These are phyloP conservation scores for Exophiala phaeomuriformis DNA, from an alignment of 2,329 filamentous ascomycete genomes.

Conservation along the genomic window DNA sequence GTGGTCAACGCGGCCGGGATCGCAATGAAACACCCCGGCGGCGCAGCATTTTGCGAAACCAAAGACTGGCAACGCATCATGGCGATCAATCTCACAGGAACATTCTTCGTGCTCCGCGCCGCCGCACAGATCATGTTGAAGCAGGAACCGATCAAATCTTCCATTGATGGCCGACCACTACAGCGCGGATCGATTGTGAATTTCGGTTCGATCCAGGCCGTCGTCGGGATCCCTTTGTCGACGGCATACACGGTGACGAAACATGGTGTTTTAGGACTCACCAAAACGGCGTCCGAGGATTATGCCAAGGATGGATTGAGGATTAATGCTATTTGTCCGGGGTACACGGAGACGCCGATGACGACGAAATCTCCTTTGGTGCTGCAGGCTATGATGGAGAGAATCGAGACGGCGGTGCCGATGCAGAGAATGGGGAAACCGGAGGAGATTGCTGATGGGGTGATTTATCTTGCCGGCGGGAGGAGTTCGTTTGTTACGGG, in stretches of 20 bases:
- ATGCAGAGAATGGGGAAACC: conserved; percentile 47
- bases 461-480: conserved; percentile 60
- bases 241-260: conserved; percentile 42
- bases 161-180: conserved; percentile 29
- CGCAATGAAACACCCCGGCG: conserved; percentile 27
- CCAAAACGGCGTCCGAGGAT: conserved; percentile 50
- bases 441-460: conserved; percentile 52
- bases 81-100: conserved; percentile 40
- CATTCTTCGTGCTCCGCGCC: conserved; percentile 38
- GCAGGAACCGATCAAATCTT: conserved; percentile 37
- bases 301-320: conserved; percentile 40
- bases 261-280: conserved; percentile 52
- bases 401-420: conserved; percentile 39
- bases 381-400: conserved; percentile 28
- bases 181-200: conserved; percentile 47
- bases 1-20: conserved; percentile 28
- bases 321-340: conserved; percentile 32
- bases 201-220: conserved; percentile 33
- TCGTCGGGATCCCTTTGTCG: conserved; percentile 34
- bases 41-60: conserved; percentile 23
- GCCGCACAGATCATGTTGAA: conserved; percentile 40
- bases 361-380: conserved; percentile 33
- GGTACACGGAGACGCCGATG: conserved; percentile 44
- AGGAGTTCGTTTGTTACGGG: conserved; percentile 66
- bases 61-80: conserved; percentile 38